Percentiles rank a stretch among this genome's conserved stretches.
Evolutionary conservation across 2,329 filamentous ascomycete species (phyloP).

Genomic region (Xylariales sp.): DNA sequence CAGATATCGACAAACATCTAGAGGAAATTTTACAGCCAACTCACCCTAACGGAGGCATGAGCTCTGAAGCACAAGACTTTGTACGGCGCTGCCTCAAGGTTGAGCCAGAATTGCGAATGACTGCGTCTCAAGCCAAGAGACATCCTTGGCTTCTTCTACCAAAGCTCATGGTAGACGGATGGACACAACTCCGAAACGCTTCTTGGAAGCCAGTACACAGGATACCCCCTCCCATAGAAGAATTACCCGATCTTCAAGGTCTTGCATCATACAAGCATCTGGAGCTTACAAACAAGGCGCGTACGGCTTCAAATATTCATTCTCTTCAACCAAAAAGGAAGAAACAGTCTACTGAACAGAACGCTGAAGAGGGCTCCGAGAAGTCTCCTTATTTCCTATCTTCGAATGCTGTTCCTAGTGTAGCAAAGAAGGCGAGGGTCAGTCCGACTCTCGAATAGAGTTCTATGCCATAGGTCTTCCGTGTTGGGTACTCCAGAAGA

Average conservation of each 20-base stretch:
- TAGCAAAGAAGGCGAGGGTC: too few relatives aligned
- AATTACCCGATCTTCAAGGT: conserved; percentile 14
- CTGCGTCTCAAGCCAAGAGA: conserved; percentile 24
- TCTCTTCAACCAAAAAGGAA: too few relatives aligned
- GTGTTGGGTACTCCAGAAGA: too few relatives aligned
- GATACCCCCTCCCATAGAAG: conserved; percentile 19
- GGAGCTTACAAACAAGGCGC: neutral
- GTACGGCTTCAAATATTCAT: neutral
- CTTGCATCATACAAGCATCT: neutral
- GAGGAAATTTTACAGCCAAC: conserved; percentile 8
- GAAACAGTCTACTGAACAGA: too few relatives aligned
- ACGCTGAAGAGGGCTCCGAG: too few relatives aligned
- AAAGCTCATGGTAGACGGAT: conserved; percentile 11
- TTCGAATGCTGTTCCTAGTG: too few relatives aligned
- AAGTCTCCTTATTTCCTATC: too few relatives aligned
- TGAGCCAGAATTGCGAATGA: conserved; percentile 27
- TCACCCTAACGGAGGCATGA: conserved; percentile 12
- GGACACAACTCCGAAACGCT: conserved; percentile 11
- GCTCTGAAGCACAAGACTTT: conserved; percentile 22
- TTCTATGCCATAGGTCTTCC: too few relatives aligned
- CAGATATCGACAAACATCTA: conserved; percentile 16
- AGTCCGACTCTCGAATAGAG: too few relatives aligned
- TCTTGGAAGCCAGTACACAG: conserved; percentile 9
- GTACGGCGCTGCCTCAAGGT: conserved; percentile 30
- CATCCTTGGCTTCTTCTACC: conserved; percentile 33